Evolutionary conservation across 2,329 filamentous ascomycete genomes (phyloP).

Genomic region (Colletotrichum lini): DNA sequence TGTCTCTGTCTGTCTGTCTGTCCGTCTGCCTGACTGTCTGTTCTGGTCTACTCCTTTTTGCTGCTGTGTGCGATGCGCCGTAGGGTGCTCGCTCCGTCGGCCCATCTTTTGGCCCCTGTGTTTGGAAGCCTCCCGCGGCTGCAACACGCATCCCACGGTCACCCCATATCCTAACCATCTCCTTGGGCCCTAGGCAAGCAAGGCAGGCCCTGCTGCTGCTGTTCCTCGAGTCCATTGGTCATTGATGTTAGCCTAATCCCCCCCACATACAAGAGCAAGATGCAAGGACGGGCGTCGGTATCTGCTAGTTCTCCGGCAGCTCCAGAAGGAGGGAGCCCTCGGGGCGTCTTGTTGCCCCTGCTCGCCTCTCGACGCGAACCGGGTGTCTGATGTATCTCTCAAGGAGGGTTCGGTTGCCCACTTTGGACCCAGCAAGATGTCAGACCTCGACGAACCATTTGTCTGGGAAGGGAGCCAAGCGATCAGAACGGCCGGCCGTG

Average conservation of each 20-base stretch:
- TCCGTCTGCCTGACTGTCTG: no score
- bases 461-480: constrained; percentile 28
- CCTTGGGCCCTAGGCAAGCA: constrained; percentile 36
- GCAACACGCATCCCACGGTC: constrained; percentile 32
- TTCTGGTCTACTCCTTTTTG: background rate
- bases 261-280: constrained; percentile 13
- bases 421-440: constrained; percentile 13
- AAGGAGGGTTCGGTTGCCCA: background rate
- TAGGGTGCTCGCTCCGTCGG: background rate
- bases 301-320: constrained; percentile 34
- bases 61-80: constrained; percentile 10
- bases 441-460: constrained; percentile 31
- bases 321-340: constrained; percentile 14
- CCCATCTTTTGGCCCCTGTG: constrained; percentile 37
- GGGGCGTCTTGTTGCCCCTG: constrained; percentile 20
- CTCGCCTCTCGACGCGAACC: constrained; percentile 25
- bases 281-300: constrained; percentile 39
- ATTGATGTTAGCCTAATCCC: no score
- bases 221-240: no score
- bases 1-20: no score
- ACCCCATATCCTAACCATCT: constrained; percentile 39
- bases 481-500: constrained; percentile 12
- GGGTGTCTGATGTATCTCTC: constrained; percentile 24
- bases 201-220: constrained; percentile 36
- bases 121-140: constrained; percentile 38